Conservation (phyloP, 495 filamentous ascomycete genomes). For the Neurospora sp. region DNA sequence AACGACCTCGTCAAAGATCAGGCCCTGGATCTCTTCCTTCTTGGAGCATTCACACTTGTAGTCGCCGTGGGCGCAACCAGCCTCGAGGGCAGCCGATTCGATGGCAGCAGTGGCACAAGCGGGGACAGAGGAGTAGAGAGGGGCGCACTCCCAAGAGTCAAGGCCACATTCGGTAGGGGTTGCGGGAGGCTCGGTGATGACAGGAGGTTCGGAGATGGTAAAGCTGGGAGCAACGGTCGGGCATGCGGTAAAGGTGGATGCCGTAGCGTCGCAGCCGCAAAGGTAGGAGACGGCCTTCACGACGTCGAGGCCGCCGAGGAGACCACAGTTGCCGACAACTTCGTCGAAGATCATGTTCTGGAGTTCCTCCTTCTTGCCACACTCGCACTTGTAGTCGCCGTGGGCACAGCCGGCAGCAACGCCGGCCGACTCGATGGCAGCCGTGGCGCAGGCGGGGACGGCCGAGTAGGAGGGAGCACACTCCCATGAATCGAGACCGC, state of each 20-base stretch:
- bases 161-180: background rate
- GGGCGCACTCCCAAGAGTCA: background rate
- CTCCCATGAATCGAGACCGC: background rate
- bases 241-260: background rate
- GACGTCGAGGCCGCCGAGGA: background rate
- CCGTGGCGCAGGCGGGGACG: slow-evolving; percentile 2
- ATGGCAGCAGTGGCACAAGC: background rate
- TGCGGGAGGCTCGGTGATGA: background rate
- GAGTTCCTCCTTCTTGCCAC: background rate
- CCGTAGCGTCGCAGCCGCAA: background rate
- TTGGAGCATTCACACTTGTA: slow-evolving; percentile 3
- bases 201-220: background rate
- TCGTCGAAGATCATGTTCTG: background rate
- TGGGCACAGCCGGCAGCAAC: background rate
- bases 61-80: background rate
- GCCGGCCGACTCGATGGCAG: slow-evolving; percentile 1
- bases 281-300: background rate
- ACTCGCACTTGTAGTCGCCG: background rate
- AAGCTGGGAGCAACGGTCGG: background rate
- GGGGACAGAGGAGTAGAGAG: background rate
- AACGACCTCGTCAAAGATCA: background rate
- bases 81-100: background rate
- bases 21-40: background rate
- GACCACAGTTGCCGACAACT: background rate
- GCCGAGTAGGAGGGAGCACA: background rate